Percentiles rank a stretch among this genome's conserved stretches.
phyloP scores from a whole-genome alignment of 306 rosid genomes.

The Cicer bijugum region DNA sequence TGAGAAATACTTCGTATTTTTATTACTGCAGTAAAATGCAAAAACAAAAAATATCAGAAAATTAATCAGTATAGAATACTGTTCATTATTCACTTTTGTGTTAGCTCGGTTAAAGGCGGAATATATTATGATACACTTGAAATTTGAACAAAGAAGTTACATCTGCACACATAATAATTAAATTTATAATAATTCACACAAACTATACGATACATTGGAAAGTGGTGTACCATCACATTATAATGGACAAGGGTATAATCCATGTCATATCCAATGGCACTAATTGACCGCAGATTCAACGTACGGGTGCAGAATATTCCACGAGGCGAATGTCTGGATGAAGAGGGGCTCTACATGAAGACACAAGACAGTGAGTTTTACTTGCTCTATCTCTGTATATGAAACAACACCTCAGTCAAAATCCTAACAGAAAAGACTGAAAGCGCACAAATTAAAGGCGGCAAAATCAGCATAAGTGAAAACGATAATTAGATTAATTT shows the following conservation, averaged over 20 bases:
- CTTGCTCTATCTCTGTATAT: constrained; percentile 20
- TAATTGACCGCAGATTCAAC: constrained; percentile 89
- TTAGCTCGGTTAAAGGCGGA: constrained; percentile 6
- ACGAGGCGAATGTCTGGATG: constrained; percentile 77
- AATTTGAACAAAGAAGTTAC: constrained; percentile 23
- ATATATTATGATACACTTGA: not conserved
- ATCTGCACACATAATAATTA: constrained; percentile 14
- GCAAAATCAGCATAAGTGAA: constrained; percentile 19
- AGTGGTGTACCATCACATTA: constrained; percentile 75
- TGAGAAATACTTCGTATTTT: constrained; percentile 28
- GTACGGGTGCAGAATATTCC: constrained; percentile 96
- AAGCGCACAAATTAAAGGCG: not conserved
- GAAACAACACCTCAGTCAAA: constrained; percentile 31
- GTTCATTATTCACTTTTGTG: not conserved
- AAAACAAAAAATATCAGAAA: not conserved
- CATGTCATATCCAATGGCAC: constrained; percentile 99
- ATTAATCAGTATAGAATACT: constrained; percentile 17
- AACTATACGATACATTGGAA: constrained; percentile 30
- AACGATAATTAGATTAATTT: constrained; percentile 37
- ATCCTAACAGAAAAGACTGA: constrained; percentile 18
- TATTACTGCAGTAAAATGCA: constrained; percentile 2
- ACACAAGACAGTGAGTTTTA: constrained; percentile 39
- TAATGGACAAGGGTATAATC: constrained; percentile 96
- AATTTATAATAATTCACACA: constrained; percentile 37
- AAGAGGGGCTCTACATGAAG: constrained; percentile 73